Base-by-base conservation (phyloP, 176 grass and related monocot species). In the Triticum urartu region DNA sequence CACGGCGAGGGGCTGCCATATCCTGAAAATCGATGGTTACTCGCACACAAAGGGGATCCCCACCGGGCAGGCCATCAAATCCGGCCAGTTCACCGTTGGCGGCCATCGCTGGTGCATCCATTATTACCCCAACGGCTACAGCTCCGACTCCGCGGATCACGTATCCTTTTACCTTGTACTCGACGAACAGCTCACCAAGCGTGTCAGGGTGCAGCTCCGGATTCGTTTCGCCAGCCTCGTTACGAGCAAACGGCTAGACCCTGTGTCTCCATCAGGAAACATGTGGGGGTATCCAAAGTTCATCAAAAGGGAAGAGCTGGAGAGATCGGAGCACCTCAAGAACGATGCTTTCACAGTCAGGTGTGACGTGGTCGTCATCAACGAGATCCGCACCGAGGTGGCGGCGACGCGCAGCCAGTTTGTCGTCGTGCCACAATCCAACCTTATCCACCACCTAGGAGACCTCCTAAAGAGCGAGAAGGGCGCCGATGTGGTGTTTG, bases 401-500 rank as follows among this genome's bases (percentile, higher is more conserved):
- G n/a, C n/a, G n/a, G n/a, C n/a, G n/a, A n/a, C n/a, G n/a, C n/a
- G n/a, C n/a, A n/a, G n/a, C n/a, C n/a, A n/a, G 58, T 61, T 61
- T n/a, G 78, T 26, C 38, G 2, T 2, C 8, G 60, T 71, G 7
- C 32, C 77, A 7, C 80, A 72, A 18, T 72, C 77, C 26, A 56
- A 79, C 63, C 72, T 87, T 4, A 64, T 74, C 52, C 72, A 61
- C 21, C 82, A 90, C 67, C 67, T 90, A 2, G 50, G 36, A 1
- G 61, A 90, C 11, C 42, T 81, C n/a, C 73, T 75, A 4, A 59
- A 4, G 10, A 76, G 66, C 56, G 32, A 75, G 68, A 56, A 86
- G 38, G 69, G 69, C 18, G 11, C 43, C 43, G 43, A 47, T 0
- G 11, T 47, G 43, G 43, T 47, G 43, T 47, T 47, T 47, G 43